Evolutionary conservation across 495 filamentous ascomycete species (phyloP).

Genomic region (Podospora appendiculata): DNA sequence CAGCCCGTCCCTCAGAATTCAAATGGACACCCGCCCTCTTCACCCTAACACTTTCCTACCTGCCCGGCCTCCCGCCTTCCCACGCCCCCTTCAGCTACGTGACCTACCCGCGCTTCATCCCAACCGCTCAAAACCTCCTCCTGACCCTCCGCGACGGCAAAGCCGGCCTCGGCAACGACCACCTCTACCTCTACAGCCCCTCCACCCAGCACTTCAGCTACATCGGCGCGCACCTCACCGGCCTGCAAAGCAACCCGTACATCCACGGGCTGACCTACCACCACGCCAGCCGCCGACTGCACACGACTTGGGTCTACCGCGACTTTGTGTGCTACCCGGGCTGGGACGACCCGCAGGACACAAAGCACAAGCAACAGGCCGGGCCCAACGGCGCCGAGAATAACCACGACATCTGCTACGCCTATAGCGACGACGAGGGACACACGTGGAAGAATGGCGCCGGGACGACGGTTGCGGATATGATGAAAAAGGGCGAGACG

Average conservation of each 20-base stretch:
- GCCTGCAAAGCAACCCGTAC: constrained; percentile 39
- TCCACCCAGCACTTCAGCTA: constrained; percentile 16
- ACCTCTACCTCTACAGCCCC: constrained; percentile 31
- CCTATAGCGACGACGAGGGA: constrained; percentile 35
- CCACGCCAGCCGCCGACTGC: constrained; percentile 19
- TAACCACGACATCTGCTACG: constrained; percentile 40
- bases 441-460: constrained; percentile 31
- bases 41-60: constrained; percentile 24
- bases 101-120: constrained; percentile 42
- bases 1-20: constrained; percentile 24
- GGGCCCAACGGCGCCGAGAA: constrained; percentile 38
- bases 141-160: constrained; percentile 41
- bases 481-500: constrained; percentile 24
- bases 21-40: constrained; percentile 33
- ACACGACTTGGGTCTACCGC: constrained; percentile 42
- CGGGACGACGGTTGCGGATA: constrained; percentile 23
- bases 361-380: constrained; percentile 35
- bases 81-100: constrained; percentile 30
- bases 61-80: constrained; percentile 29
- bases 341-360: constrained; percentile 33
- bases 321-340: constrained; percentile 34
- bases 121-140: constrained; percentile 22
- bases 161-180: constrained; percentile 41
- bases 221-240: constrained; percentile 34
- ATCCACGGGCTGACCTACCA: constrained; percentile 34